Percentiles rank a stretch among this genome's conserved stretches.
Evolutionary conservation across 441 rosid genomes (phyloP).

Genomic region (Syzygium malaccense): DNA sequence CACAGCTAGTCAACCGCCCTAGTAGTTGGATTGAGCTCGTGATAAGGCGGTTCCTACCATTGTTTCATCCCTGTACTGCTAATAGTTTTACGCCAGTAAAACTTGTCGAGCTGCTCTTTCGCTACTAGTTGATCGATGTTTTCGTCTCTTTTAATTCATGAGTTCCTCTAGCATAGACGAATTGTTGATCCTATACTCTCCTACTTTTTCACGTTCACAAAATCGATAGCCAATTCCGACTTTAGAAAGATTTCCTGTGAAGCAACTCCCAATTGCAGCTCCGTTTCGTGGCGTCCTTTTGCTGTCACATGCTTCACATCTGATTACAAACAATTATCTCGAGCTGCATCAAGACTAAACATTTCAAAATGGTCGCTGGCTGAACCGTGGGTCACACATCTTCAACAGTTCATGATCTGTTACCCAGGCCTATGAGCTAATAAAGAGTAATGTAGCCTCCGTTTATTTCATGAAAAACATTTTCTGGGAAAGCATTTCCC

Average conservation of each 20-base stretch:
- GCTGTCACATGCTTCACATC: not conserved
- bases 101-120: not conserved
- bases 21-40: not conserved
- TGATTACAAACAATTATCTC: not conserved
- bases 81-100: not conserved
- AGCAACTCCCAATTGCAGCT: not conserved
- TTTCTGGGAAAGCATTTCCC: too few species aligned
- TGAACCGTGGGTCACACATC: not conserved
- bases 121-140: not conserved
- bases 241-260: not conserved
- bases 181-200: not conserved
- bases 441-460: not conserved
- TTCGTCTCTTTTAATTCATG: not conserved
- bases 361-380: not conserved
- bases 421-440: rapidly evolving
- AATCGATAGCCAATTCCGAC: not conserved
- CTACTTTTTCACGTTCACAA: not conserved
- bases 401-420: not conserved
- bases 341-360: not conserved
- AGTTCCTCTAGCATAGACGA: not conserved
- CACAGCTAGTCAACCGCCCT: not conserved
- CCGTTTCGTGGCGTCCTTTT: not conserved
- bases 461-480: too few species aligned
- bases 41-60: not conserved
- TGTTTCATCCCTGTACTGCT: not conserved